A percentile compares a stretch with the other conserved stretches of the same genome.
Evolutionary conservation across 2,329 filamentous ascomycete genomes (phyloP).

Genomic region (Dichotomopilus funicola): DNA sequence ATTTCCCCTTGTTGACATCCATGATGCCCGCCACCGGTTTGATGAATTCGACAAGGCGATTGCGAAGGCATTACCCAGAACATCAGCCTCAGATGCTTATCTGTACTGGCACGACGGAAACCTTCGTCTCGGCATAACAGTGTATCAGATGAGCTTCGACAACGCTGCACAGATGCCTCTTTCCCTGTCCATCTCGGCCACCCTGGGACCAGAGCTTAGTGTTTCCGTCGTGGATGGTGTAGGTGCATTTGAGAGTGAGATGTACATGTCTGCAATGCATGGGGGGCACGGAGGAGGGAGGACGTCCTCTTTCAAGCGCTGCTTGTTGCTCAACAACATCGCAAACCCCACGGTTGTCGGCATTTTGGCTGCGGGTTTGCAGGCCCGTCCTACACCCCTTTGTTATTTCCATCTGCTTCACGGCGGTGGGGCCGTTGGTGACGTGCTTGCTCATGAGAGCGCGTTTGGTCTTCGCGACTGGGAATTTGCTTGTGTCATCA

Average conservation of each 20-base stretch:
- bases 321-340: constrained; percentile 51
- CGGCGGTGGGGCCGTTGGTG: constrained; percentile 46
- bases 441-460: constrained; percentile 39
- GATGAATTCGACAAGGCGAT: constrained; percentile 34
- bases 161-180: constrained; percentile 6
- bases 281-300: constrained; percentile 51
- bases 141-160: constrained; percentile 35
- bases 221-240: constrained; percentile 39
- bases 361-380: constrained; percentile 39
- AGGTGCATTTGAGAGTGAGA: constrained; percentile 50
- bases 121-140: constrained; percentile 47
- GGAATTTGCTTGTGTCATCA: constrained; percentile 59
- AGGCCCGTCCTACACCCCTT: constrained; percentile 42
- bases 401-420: constrained; percentile 60
- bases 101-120: constrained; percentile 42
- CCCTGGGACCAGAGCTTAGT: constrained; percentile 31
- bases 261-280: constrained; percentile 56
- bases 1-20: constrained; percentile 27
- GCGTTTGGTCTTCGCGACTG: constrained; percentile 59
- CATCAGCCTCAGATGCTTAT: constrained; percentile 49
- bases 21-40: constrained; percentile 33
- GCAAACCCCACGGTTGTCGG: constrained; percentile 29
- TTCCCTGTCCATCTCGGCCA: constrained; percentile 7
- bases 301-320: constrained; percentile 59
- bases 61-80: constrained; percentile 34